Evolutionary conservation across 257 asterid genomes (phyloP).

Genomic region (Solanum clarkiae): DNA sequence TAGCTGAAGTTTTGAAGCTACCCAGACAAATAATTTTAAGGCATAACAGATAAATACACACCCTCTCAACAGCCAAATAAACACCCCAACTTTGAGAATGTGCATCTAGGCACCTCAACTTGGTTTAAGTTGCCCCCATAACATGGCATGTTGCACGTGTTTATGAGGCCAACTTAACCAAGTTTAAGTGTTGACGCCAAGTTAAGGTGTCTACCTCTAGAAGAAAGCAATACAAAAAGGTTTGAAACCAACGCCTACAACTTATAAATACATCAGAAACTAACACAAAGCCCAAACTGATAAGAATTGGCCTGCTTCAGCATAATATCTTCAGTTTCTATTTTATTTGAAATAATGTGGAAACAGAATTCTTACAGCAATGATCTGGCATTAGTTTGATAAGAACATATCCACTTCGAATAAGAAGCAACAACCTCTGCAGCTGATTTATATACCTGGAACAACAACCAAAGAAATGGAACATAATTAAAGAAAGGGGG

Average conservation of each 20-base stretch:
- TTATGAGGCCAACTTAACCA: not conserved
- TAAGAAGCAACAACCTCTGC: conserved; percentile 80
- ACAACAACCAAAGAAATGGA: conserved; percentile 6
- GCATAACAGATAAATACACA: not conserved
- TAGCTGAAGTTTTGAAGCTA: not conserved
- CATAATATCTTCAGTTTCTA: not conserved
- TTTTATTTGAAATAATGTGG: not conserved
- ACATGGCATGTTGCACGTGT: not conserved
- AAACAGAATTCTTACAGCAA: conserved; percentile 48
- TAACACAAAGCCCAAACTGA: not conserved
- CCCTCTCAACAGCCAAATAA: not conserved
- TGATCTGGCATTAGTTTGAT: conserved; percentile 40
- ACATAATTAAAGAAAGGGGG: not conserved
- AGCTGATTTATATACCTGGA: conserved; percentile 68
- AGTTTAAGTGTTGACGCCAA: not conserved
- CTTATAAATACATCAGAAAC: not conserved
- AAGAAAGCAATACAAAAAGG: not conserved
- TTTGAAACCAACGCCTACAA: not conserved
- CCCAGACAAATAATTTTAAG: not conserved
- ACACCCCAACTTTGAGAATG: not conserved
- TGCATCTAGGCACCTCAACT: not conserved
- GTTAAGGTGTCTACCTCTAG: not conserved
- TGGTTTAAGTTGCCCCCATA: not conserved
- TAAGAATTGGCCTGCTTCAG: not conserved
- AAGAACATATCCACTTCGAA: conserved; percentile 60